Evolutionary conservation across 2,329 filamentous ascomycete genomes (phyloP).

Genomic region (Aureobasidium vineae): DNA sequence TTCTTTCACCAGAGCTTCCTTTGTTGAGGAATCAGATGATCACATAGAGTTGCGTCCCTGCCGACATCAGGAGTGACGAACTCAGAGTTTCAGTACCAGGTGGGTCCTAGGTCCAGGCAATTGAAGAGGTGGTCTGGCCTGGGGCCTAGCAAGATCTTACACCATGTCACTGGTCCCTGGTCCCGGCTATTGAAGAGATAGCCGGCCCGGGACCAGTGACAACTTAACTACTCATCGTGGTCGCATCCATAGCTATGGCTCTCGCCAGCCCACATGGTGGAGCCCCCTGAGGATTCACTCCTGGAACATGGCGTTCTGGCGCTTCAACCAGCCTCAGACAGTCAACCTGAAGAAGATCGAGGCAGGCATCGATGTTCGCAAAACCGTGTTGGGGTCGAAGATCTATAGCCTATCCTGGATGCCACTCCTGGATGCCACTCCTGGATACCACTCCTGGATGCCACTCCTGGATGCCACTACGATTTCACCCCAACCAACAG

Average conservation of each 20-base stretch:
- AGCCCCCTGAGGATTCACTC: background rate
- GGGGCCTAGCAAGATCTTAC: too few relatives aligned
- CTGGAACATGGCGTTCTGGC: background rate
- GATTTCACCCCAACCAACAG: too few relatives aligned
- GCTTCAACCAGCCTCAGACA: conserved; percentile 39
- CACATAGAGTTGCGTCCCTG: too few relatives aligned
- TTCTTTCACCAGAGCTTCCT: too few relatives aligned
- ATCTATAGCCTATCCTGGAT: conserved; percentile 74
- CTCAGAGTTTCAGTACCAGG: too few relatives aligned
- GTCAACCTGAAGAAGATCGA: conserved; percentile 42
- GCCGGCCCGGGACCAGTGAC: too few relatives aligned
- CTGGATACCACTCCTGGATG: conserved; percentile 76
- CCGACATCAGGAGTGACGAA: too few relatives aligned
- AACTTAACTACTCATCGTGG: background rate
- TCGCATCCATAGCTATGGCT: background rate
- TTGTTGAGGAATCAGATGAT: too few relatives aligned
- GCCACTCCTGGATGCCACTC: conserved; percentile 72
- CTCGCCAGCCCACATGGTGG: background rate
- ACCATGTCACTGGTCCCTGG: too few relatives aligned
- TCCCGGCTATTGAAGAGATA: too few relatives aligned
- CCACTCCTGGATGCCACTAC: conserved; percentile 70
- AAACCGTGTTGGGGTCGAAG: conserved; percentile 70
- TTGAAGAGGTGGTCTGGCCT: too few relatives aligned
- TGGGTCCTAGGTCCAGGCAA: too few relatives aligned
- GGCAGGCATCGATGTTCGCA: conserved; percentile 50